Conservation (phyloP, 108 stramenopile genomes). For the Fistulifera pelliculosa region DNA sequence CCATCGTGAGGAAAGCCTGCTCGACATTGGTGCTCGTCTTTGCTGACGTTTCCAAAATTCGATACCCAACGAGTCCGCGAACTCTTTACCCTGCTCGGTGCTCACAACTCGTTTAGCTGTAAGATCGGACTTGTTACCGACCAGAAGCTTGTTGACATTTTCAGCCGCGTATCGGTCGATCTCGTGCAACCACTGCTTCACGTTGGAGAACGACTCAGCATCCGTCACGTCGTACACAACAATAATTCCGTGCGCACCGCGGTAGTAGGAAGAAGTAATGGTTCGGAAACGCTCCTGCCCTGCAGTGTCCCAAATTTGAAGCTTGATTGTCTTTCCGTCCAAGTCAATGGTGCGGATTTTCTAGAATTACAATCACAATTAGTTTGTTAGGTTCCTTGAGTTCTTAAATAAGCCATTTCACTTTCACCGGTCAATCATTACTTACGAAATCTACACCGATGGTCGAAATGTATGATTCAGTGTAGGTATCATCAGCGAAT, state of each 20-base stretch:
- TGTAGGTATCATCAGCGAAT: constrained; percentile 98
- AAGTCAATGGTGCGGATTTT: constrained; percentile 99
- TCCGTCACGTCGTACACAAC: constrained; percentile 95
- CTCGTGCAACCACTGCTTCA: constrained; percentile 99
- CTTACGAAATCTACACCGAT: constrained; percentile 99
- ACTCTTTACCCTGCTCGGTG: constrained; percentile 95
- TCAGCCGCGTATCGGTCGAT: constrained; percentile 97
- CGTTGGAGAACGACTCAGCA: constrained; percentile 94
- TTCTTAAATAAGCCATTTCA: too few species aligned
- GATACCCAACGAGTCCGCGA: constrained; percentile 95
- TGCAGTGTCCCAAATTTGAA: constrained; percentile 86
- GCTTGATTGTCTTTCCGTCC: constrained; percentile 98
- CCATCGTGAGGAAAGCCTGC: constrained; percentile 98
- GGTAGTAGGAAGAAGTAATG: constrained; percentile 94
- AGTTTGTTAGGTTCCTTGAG: not conserved
- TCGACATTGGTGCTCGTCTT: constrained; percentile 98
- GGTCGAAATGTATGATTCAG: constrained; percentile 97
- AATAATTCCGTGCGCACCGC: constrained; percentile 95
- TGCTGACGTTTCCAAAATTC: constrained; percentile 99
- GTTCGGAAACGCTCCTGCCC: constrained; percentile 96
- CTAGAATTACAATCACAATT: constrained; percentile 13
- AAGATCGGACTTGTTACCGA: constrained; percentile 99
- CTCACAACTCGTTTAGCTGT: constrained; percentile 91
- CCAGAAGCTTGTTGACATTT: constrained; percentile 98
- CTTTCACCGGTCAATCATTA: too few species aligned